Evolutionary conservation across 805 yeast species (phyloP).

Genomic region (Pichia deserticola): DNA sequence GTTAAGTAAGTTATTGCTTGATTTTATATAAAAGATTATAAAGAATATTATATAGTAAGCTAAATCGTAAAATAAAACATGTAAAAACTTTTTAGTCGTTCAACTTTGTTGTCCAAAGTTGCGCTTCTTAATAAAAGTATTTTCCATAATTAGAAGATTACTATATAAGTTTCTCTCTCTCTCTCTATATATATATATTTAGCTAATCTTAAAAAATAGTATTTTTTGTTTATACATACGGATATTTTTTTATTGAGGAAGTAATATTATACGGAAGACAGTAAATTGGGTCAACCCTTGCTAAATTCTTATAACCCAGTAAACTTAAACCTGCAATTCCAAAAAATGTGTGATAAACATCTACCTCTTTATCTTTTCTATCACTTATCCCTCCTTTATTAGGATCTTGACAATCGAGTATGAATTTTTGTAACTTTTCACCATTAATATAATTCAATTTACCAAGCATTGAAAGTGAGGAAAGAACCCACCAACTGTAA

Average conservation of each 20-base stretch:
- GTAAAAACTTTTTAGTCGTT: too few species aligned
- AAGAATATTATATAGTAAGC: too few species aligned
- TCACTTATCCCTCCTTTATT: slow-evolving; percentile 88
- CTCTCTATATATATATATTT: too few species aligned
- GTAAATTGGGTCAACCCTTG: slow-evolving; percentile 74
- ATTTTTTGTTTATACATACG: slow-evolving; percentile 12
- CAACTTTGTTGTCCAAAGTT: too few species aligned
- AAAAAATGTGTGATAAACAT: slow-evolving; percentile 87
- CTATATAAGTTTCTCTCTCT: too few species aligned
- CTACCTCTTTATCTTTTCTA: slow-evolving; percentile 83
- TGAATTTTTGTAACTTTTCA: slow-evolving; percentile 54
- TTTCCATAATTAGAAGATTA: too few species aligned
- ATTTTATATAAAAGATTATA: too few species aligned
- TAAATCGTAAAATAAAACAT: too few species aligned
- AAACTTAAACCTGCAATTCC: slow-evolving; percentile 84
- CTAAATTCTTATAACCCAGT: slow-evolving; percentile 53
- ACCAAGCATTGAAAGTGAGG: slow-evolving; percentile 60
- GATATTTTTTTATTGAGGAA: slow-evolving; percentile 24
- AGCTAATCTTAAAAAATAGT: not conserved
- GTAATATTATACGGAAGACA: slow-evolving; percentile 64
- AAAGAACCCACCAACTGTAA: slow-evolving; percentile 95
- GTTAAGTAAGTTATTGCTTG: too few species aligned
- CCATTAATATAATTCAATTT: slow-evolving; percentile 74
- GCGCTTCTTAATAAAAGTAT: too few species aligned
- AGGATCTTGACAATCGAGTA: slow-evolving; percentile 68